Evolutionary conservation across 805 yeast genomes (phyloP), one percentile per base, ranked within the genome.

Genomic region (Candida orba): DNA sequence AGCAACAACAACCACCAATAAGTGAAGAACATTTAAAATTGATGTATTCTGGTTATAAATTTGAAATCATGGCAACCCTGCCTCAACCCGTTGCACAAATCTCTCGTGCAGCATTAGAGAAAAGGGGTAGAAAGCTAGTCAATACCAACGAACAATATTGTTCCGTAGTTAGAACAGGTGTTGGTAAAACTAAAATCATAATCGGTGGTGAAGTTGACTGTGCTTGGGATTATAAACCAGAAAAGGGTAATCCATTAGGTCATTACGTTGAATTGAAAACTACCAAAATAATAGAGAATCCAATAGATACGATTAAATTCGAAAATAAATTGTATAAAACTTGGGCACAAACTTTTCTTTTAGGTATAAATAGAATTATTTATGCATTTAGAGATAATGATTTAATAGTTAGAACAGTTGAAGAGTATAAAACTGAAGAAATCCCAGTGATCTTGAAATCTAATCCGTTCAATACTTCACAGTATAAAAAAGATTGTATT

Each of bases 161-260:
- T 37, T 73, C 87, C 1, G 82, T 91, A n/a, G 90, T 90, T 6
- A 74, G 76, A 52, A 82, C 96, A 0, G 95, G 95, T 3, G 78
- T 91, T 14, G 96, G 96, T 8, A 73, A 72, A 37, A 73, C 78
- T 17, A 76, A 75, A 49, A 63, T 88, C 36, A 60, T 86, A 6
- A 62, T 89, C 37, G 95, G 89, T 1, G 96, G 96, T 2, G 98
- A 93, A 65, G 86, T 91, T 18, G 98, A 91, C 63, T 84, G 96
- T 60, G 82, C 84, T 10, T 84, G 81, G 74, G 96, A 89, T 60
- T 87, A 77, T 54, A 75, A 80, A 50, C 88, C 90, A 3, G 71
- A 65, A 25, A 65, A 63, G 7, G 43, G 60, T 36, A 62, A 62
- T 41, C 58, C 45, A 20, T 66, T 87, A 37, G 61, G 72, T 4